A percentile compares a stretch with the other conserved stretches of the same genome.
These are phyloP conservation scores for Chalciporus piperatus DNA, from an alignment of 768 basidiomycete genomes.

Conservation along the genomic window DNA sequence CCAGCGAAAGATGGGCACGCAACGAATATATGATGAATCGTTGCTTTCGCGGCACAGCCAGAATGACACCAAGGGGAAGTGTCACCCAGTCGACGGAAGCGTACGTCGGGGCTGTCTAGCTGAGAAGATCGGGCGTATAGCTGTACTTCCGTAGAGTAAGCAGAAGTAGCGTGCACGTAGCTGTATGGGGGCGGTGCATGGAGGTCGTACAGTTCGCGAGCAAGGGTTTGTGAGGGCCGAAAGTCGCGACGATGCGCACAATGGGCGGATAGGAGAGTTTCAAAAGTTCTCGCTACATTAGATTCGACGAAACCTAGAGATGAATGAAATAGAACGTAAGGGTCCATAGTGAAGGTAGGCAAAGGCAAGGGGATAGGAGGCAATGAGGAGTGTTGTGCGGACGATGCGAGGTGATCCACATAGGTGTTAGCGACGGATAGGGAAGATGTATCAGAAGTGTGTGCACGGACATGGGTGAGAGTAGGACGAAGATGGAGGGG, in stretches of 20 bases:
- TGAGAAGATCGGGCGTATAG: conserved; percentile 22
- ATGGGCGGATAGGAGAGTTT: no score
- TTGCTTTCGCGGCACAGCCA: not conserved
- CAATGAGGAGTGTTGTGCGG: not conserved
- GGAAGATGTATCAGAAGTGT: not conserved
- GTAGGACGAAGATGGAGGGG: conserved; percentile 9
- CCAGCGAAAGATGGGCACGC: not conserved
- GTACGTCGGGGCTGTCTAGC: conserved; percentile 12
- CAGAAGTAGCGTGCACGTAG: conserved; percentile 15
- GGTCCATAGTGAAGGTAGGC: not conserved
- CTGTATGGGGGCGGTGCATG: conserved; percentile 1
- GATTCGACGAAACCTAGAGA: not conserved
- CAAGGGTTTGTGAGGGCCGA: not conserved
- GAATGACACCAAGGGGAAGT: not conserved
- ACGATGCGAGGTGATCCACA: not conserved
- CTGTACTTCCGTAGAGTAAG: conserved; percentile 21
- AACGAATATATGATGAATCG: not conserved
- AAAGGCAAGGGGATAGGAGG: not conserved
- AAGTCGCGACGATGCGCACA: not conserved
- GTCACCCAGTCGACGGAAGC: not conserved
- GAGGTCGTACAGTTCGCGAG: not conserved
- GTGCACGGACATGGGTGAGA: no score
- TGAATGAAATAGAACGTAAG: not conserved
- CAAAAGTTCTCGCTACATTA: not conserved
- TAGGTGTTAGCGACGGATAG: not conserved